Evolutionary conservation across 257 asterid genomes (phyloP), one percentile per base, ranked within the genome.

Genomic region (Solanum boliviense): DNA sequence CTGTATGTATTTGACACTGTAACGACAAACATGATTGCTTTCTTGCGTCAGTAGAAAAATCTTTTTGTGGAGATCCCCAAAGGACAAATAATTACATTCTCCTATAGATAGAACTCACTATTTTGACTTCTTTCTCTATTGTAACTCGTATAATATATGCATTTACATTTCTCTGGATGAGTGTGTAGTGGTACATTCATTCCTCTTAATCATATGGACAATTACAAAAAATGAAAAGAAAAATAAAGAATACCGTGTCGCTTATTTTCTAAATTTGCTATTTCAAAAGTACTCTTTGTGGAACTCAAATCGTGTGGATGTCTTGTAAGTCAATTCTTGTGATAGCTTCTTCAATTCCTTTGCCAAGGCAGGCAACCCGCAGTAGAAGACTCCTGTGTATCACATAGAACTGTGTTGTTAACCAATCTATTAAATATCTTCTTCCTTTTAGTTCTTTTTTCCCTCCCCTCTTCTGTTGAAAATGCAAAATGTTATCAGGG

Each of bases 311-410:
- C 98, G 91, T 34, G 98, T 95, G 35, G 98, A 91, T 81, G 98
- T 95, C 91, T 94, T 93, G 91, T 91, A 91, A 41, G 92, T 95
- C 89, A 95, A 32, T 92, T 93, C 96, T 86, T 93, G 94, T 65
- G 98, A 93, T 83, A 93, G 91, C 87, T 93, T 92, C 91, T 92
- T 94, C 86, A 95, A 91, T 88, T 95, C 98, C 93, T 95, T 93
- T 76, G 98, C 98, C 91, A 95, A 88, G 87, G 90, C 93, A 15
- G 98, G 98, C 94, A 89, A 90, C 86, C 98, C 98, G 48, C 98
- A 95, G 87, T 93, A 94, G 93, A 94, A 95, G 83, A 95, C 96
- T 87, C 98, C 98, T 95, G 94, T 89, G 89, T 56, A 75, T 82
- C 70, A 82, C 36, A 16, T 29, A 52, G 2, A 46, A 82, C 20